Evolutionary conservation across 139 green algal genomes (phyloP).

Genomic region (Chlorella vulgaris): DNA sequence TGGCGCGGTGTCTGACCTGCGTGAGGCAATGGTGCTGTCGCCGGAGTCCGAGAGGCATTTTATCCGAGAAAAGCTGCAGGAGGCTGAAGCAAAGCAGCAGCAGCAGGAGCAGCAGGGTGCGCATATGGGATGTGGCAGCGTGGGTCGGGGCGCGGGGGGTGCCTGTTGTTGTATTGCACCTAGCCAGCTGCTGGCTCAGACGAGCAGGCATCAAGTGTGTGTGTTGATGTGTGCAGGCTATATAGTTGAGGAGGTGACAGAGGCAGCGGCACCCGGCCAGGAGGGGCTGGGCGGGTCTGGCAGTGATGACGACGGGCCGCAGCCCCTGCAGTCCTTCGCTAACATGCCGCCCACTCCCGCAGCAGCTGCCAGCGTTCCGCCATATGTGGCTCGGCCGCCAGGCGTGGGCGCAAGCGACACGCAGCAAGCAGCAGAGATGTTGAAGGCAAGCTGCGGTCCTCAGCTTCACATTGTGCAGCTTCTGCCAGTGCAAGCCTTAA

Average conservation of each 20-base stretch:
- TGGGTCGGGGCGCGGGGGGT: background rate
- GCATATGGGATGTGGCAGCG: background rate
- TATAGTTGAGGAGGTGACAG: conserved; percentile 32
- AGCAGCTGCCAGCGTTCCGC: too few relatives aligned
- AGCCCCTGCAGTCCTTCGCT: too few relatives aligned
- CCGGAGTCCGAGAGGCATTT: conserved; percentile 31
- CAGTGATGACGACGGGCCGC: conserved; percentile 6
- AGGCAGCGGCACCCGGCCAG: background rate
- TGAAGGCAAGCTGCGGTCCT: too few relatives aligned
- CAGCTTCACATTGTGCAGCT: background rate
- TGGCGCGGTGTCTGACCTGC: conserved; percentile 33
- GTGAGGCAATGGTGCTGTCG: conserved; percentile 28
- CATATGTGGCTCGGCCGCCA: conserved; percentile 5
- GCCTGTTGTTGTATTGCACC: background rate
- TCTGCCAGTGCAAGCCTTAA: background rate
- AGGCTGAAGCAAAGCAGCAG: conserved; percentile 32
- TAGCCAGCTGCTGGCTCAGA: background rate
- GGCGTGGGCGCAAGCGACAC: conserved; percentile 6
- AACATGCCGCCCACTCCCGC: too few relatives aligned
- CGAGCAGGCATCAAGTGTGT: background rate
- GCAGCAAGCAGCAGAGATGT: conserved; percentile 24
- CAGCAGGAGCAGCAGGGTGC: conserved; percentile 10
- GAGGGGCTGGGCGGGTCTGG: conserved; percentile 8
- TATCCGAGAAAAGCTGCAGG: conserved; percentile 39
- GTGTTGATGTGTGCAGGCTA: conserved; percentile 6